Base-by-base conservation (phyloP, 768 basidiomycete species). In the Mycena amicta region DNA sequence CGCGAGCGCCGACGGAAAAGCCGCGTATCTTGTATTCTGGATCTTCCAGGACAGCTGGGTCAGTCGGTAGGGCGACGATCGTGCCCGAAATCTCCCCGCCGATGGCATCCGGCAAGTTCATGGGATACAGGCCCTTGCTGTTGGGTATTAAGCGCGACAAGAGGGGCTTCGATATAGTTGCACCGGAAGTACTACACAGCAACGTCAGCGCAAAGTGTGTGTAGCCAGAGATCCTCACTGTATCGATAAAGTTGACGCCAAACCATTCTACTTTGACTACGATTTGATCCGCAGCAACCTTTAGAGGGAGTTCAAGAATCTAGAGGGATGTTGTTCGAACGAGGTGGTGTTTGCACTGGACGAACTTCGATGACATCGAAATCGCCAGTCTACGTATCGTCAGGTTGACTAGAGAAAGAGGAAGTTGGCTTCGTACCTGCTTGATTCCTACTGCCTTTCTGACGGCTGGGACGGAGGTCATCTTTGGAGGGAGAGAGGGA, bases 81-180 rank as follows among this genome's bases (percentile, higher is more conserved):
- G 78, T 83, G 0, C 97, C 97, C 1, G 90, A 80, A 0, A 81
- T 82, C 73, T 98, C 96, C 64, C 82, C 82, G 2, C 95, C 95
- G 23, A 95, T 74, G 13, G 83, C 80, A 31, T 82, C 80, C 4
- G 92, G 91, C 64, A 89, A 82, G 8, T 74, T 63, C 51, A 77
- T 67, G 15, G 83, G 79, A 68, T 93, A 93, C 15, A 92, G 63
- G 0, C 92, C 92, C 62, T 79, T 71, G 61, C 84, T 89, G 68
- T 22, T n/a, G 22, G 18, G 18, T 41, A 20, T 55, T 30, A 25
- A 29, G 50, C 53, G n/a, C 26, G 28, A 16, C 13, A 62, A 18
- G 54, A 18, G 22, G 27, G 5, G n/a, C 40, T 45, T n/a, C 26
- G 41, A 30, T 18, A 28, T 40, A 3, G 16, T n/a, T 39, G 30